Evolutionary conservation across 805 yeast genomes (phyloP).

Genomic region (Barnettozyma sp.): DNA sequence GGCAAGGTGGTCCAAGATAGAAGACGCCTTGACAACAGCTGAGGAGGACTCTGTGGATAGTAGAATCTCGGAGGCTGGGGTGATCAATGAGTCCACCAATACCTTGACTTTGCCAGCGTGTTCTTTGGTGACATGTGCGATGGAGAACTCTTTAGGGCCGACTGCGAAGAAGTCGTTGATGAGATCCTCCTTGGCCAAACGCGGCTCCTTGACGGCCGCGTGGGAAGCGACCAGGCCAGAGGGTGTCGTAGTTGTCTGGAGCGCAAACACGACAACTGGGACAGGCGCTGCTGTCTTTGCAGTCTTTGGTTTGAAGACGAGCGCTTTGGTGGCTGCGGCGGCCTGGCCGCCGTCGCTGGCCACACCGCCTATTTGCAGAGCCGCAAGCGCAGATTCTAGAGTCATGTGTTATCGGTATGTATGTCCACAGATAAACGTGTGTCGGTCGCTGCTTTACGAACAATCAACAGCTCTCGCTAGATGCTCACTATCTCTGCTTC

Average conservation of each 20-base stretch:
- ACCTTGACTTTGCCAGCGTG: constrained; percentile 56
- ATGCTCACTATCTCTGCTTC: no score
- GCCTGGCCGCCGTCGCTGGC: constrained; percentile 45
- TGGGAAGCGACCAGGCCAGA: constrained; percentile 54
- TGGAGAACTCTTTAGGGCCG: constrained; percentile 53
- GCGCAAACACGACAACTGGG: constrained; percentile 76
- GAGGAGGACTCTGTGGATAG: constrained; percentile 48
- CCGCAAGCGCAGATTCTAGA: constrained; percentile 59
- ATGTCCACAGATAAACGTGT: no score
- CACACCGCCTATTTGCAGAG: constrained; percentile 42
- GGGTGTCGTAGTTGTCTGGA: constrained; percentile 65
- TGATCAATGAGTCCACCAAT: constrained; percentile 47
- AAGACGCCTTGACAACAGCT: constrained; percentile 41
- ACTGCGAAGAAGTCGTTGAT: constrained; percentile 55
- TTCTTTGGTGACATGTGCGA: constrained; percentile 39
- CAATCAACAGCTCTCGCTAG: no score
- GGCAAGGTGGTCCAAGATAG: constrained; percentile 39
- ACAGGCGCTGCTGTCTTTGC: constrained; percentile 73
- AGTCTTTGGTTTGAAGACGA: constrained; percentile 89
- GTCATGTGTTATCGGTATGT: no score
- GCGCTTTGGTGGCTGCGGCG: constrained; percentile 56
- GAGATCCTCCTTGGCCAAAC: constrained; percentile 80
- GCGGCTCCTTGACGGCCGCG: constrained; percentile 73
- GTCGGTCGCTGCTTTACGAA: no score
- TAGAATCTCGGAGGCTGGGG: constrained; percentile 30